Conservation (phyloP, 2,329 filamentous ascomycete genomes). For the Fonsecaea monophora region DNA sequence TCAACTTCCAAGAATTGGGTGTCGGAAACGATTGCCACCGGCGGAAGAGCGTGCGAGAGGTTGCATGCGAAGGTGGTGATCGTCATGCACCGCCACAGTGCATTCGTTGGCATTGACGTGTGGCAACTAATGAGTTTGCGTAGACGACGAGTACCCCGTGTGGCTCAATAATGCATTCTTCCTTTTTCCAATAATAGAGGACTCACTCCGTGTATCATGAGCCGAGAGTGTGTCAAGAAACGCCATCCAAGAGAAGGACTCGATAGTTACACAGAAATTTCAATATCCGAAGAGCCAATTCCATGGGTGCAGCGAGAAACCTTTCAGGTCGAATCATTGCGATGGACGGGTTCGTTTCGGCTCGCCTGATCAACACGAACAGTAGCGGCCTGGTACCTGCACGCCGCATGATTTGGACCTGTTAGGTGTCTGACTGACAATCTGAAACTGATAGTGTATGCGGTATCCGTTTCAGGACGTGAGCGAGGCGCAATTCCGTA, state of each 20-base stretch:
- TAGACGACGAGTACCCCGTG: not conserved
- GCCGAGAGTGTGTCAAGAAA: not conserved
- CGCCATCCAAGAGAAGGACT: not conserved
- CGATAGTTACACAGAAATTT: not conserved
- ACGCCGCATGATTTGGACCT: not conserved
- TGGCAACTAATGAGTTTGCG: slow-evolving; percentile 9
- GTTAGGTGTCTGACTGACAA: not conserved
- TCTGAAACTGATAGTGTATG: not conserved
- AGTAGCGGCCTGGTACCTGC: not conserved
- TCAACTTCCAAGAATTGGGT: not conserved
- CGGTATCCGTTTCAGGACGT: not conserved
- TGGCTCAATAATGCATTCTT: not conserved
- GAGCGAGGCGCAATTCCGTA: not conserved
- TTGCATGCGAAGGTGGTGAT: not conserved
- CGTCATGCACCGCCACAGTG: slow-evolving; percentile 13
- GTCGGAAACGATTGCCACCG: not conserved
- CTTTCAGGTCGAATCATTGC: not conserved
- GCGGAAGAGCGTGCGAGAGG: not conserved
- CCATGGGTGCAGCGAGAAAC: not conserved
- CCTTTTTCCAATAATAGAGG: not conserved
- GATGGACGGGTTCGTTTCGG: not conserved
- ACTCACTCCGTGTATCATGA: not conserved
- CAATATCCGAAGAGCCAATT: not conserved
- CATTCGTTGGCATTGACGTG: not conserved
- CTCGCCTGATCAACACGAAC: not conserved